These are phyloP conservation scores for Erodium moschatum DNA, from an alignment of 441 rosid species.

Conservation along the genomic window DNA sequence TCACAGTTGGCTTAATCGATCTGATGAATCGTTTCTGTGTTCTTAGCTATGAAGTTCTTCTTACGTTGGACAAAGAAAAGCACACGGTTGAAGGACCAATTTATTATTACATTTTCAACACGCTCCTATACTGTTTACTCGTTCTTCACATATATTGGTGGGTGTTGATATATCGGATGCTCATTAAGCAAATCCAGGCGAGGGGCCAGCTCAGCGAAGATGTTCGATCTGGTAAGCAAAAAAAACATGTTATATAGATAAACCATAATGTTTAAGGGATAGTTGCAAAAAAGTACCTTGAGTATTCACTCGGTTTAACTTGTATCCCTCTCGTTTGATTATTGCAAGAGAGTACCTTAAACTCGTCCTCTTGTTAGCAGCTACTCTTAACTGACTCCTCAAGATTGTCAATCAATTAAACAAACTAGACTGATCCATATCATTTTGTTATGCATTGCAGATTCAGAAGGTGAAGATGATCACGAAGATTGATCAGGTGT, in stretches of 20 bases:
- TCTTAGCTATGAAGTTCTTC: constrained; percentile 43
- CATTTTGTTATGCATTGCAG: no score
- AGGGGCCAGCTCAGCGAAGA: constrained; percentile 50
- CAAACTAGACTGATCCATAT: no score
- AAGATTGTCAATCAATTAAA: neutral
- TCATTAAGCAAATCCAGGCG: constrained; percentile 39
- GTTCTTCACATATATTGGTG: constrained; percentile 51
- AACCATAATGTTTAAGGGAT: neutral
- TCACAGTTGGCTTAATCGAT: neutral
- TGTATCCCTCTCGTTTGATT: no score
- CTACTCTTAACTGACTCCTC: neutral
- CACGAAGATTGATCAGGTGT: no score
- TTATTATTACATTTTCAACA: constrained; percentile 47
- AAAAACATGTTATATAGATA: neutral
- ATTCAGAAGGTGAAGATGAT: no score
- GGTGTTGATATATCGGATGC: constrained; percentile 49
- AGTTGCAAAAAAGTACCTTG: no score
- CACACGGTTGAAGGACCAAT: constrained; percentile 39
- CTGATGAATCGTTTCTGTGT: neutral
- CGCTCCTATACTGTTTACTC: constrained; percentile 43
- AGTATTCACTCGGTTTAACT: no score
- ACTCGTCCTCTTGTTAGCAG: no score
- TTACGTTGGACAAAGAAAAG: constrained; percentile 40
- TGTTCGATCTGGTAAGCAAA: constrained; percentile 45
- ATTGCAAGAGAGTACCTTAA: no score